Base-by-base conservation (phyloP, 2,329 filamentous ascomycete species). In the Colletotrichum sp. region DNA sequence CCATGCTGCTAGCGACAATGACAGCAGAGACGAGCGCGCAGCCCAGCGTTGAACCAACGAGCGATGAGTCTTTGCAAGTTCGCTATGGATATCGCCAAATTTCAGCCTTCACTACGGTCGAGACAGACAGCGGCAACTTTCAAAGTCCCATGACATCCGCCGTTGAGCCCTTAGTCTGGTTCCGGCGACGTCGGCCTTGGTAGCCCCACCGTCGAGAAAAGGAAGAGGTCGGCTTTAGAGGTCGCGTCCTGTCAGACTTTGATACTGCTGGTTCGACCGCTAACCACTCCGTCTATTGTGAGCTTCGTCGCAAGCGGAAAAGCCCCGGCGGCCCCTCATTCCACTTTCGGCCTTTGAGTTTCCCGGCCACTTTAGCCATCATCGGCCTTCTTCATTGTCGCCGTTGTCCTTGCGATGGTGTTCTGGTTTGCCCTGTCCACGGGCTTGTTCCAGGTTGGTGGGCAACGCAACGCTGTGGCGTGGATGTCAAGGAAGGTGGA, bases 401-500 rank as follows among this genome's bases (percentile, higher is more conserved):
- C 4, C 36, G 32, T 32, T 34, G 65, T 68, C 65, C 52, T 34
- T n/a, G 18, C 30, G 28, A 16, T 68, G 57, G 8, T 24, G 21
- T 63, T 34, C 49, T 59, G 49, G 12, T 24, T 44, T 36, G 28
- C 39, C 65, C 55, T 49, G 44, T 36, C 30, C 24, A 44, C 24
- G 28, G 69, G 36, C 21, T 60, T 52, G 57, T 73, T 76, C 63
- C 73, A 76, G 57, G 64, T 59, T 59, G 57, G 55, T 34, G 73
- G 75, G 49, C 65, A 71, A 71, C 60, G 75, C 74, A 76, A 76
- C 64, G 71, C 36, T 65, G 75, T 74, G 71, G 71, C 62, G 49
- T 69, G 64, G 64, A n/a, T 30, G 30, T 21, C 62, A 62, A 28
- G 55, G 69, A 39, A 30, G 34, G 26, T 34, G 34, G 36, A 34